phyloP scores from a whole-genome alignment of 2,329 filamentous ascomycete species.

The Talaromyces sp. region DNA sequence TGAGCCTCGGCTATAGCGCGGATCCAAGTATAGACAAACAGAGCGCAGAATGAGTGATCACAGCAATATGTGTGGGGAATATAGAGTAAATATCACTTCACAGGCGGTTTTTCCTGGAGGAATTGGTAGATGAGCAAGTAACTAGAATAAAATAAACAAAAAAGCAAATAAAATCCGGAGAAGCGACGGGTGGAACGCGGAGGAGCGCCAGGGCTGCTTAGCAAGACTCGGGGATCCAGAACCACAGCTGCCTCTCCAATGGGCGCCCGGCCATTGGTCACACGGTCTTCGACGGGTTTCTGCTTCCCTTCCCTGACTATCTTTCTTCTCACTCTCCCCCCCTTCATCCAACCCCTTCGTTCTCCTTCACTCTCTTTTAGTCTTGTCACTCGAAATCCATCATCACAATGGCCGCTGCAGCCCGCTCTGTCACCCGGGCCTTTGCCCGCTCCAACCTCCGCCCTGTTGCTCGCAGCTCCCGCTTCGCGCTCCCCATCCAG shows the following conservation, averaged over 20 bases:
- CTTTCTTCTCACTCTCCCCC: not conserved
- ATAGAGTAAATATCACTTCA: too few species aligned
- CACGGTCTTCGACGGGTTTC: not conserved
- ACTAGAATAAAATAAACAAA: not conserved
- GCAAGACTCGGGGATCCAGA: not conserved
- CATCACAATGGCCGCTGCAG: constrained; percentile 37
- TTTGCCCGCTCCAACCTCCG: constrained; percentile 39
- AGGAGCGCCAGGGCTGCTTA: not conserved
- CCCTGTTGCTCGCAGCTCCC: constrained; percentile 50
- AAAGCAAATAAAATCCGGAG: not conserved
- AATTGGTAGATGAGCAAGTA: too few species aligned
- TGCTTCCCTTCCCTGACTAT: not conserved
- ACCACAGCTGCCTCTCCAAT: not conserved
- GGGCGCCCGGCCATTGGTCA: not conserved
- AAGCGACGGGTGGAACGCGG: not conserved
- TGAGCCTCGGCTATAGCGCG: not conserved
- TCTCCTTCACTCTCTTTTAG: not conserved
- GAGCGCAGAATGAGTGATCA: not conserved
- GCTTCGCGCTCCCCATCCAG: constrained; percentile 56
- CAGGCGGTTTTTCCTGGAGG: too few species aligned
- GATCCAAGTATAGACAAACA: not conserved
- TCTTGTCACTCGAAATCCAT: not conserved
- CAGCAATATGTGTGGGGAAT: not conserved
- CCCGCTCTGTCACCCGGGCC: constrained; percentile 39
- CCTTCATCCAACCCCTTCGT: not conserved